Conservation (phyloP, 2,329 filamentous ascomycete genomes). For the Trichophyton benhamiae region DNA sequence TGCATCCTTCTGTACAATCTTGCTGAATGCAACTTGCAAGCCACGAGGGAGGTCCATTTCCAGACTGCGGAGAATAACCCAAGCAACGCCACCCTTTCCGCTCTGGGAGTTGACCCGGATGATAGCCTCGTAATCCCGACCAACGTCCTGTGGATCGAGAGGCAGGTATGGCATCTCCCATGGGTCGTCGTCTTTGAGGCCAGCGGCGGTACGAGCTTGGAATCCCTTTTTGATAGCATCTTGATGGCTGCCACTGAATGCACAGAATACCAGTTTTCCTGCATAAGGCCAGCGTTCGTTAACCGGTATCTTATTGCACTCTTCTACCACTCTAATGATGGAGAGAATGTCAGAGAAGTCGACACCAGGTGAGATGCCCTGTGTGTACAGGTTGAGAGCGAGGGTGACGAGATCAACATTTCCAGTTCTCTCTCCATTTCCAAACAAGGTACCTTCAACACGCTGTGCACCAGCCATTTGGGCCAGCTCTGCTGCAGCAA, state of each 20-base stretch:
- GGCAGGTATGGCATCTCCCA: constrained; percentile 91
- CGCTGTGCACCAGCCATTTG: constrained; percentile 94
- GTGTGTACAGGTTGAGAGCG: constrained; percentile 86
- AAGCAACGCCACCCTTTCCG: constrained; percentile 88
- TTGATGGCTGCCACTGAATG: constrained; percentile 85
- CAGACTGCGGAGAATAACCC: constrained; percentile 81
- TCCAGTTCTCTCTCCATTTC: constrained; percentile 88
- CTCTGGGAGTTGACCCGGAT: constrained; percentile 96
- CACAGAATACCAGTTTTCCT: constrained; percentile 80
- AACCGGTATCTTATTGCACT: constrained; percentile 87
- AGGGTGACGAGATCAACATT: constrained; percentile 93
- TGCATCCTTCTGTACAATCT: constrained; percentile 68
- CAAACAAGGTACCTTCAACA: constrained; percentile 87
- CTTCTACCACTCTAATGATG: constrained; percentile 80
- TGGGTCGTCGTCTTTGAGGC: constrained; percentile 48
- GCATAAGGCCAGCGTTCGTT: constrained; percentile 84
- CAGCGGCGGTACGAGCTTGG: constrained; percentile 52
- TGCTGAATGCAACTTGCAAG: constrained; percentile 81
- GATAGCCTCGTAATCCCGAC: constrained; percentile 92
- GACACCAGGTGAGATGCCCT: constrained; percentile 71
- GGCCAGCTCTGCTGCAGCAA: constrained; percentile 79
- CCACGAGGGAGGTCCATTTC: constrained; percentile 86
- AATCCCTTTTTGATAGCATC: constrained; percentile 88
- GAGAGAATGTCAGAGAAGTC: constrained; percentile 83
- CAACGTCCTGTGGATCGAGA: constrained; percentile 84